Evolutionary conservation across 495 filamentous ascomycete species (phyloP).

Genomic region (Annulohypoxylon moriforme): DNA sequence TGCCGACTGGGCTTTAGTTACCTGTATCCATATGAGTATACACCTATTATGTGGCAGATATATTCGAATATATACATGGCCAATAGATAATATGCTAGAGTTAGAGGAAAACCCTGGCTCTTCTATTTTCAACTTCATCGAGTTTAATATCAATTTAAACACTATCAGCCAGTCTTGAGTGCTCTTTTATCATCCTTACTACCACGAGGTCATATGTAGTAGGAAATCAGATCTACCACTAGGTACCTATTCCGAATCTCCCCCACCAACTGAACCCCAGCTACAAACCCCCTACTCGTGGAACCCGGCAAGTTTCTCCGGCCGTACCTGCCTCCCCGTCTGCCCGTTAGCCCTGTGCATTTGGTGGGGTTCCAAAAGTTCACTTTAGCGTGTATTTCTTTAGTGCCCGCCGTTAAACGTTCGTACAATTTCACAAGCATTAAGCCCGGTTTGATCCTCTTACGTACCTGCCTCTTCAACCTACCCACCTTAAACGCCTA

Average conservation of each 20-base stretch:
- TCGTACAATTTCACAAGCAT: background rate
- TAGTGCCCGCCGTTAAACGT: background rate
- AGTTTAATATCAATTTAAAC: background rate
- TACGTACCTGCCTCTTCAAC: conserved; percentile 10
- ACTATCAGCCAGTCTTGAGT: too few species aligned
- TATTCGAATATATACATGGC: too few species aligned
- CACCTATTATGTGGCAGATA: too few species aligned
- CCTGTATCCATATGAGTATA: too few species aligned
- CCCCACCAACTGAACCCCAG: background rate
- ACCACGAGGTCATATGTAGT: too few species aligned
- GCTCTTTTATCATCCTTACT: too few species aligned
- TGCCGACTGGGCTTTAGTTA: background rate
- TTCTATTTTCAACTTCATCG: background rate
- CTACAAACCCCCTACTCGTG: background rate
- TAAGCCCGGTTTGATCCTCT: conserved; percentile 1
- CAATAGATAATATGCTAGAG: too few species aligned
- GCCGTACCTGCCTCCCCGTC: conserved; percentile 6
- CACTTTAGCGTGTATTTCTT: background rate
- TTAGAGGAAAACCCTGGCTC: too few species aligned
- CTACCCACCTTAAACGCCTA: conserved; percentile 5
- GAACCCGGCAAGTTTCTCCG: conserved; percentile 13
- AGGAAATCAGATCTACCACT: conserved; percentile 11
- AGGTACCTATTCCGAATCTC: conserved; percentile 16
- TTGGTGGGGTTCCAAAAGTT: conserved; percentile 9
- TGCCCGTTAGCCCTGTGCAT: conserved; percentile 3